Evolutionary conservation across 306 rosid genomes (phyloP), one percentile per base, ranked within the genome.

Genomic region (Castanea crenata): DNA sequence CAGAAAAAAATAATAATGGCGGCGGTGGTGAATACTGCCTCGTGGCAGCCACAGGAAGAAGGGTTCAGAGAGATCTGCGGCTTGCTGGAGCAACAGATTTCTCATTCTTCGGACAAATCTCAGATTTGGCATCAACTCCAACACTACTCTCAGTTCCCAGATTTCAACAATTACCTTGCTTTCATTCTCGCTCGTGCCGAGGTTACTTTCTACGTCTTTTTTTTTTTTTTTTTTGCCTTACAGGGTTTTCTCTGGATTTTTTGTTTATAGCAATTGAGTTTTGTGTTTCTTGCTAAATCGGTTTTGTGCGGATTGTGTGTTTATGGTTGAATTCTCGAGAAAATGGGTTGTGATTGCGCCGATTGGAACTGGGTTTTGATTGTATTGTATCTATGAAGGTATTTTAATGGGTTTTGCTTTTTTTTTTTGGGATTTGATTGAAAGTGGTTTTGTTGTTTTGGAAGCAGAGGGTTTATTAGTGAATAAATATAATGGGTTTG

Each of bases 61-160:
- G 99, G 99, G 19, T 91, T 93, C 84, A 87, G 86, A 57, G 98
- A 89, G 97, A 96, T 96, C 99, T 96, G 98, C 49, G 84, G 91
- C 19, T 77, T 96, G 79, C 83, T 96, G 20, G 99, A 96, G 88
- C 97, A 96, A 87, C 98, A 93, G 89, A 96, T 96, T 90, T 93
- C 99, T 9, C 92, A 87, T 71, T 78, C 93, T 2, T 79, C 88
- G 56, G 99, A 93, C 61, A 96, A 93, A 93, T 86, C 98, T 44
- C 98, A 93, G 96, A 96, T 96, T 90, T 96, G 98, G 99, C 96
- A 93, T 64, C 98, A 90, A 25, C 97, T 96, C 59, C 94, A 91
- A 78, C 91, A 79, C 86, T 96, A 87, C 82, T 96, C 99, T 18
- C 95, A 89, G 82, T 87, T 91, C 54, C 98, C 98, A 3, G 98